These are phyloP conservation scores for Vitis riparia DNA, from an alignment of 164 flowering plant genomes.

Conservation along the genomic window DNA sequence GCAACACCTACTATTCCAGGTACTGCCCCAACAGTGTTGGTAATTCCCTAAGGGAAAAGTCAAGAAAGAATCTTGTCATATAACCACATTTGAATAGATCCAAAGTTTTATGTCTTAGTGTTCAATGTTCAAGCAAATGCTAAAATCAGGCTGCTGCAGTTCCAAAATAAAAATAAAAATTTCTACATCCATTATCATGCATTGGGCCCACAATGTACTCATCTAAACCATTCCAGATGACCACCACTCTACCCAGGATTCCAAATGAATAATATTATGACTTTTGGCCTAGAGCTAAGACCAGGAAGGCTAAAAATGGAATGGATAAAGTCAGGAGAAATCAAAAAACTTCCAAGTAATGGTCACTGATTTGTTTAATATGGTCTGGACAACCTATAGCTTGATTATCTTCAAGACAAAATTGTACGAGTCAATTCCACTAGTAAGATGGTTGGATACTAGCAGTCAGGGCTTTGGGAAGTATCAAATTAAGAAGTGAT, in stretches of 20 bases:
- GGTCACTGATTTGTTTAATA: background rate
- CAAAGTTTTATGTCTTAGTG: too few relatives aligned
- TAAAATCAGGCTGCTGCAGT: background rate
- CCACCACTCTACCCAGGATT: too few relatives aligned
- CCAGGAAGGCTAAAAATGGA: background rate
- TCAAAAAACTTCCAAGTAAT: background rate
- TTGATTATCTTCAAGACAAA: too few relatives aligned
- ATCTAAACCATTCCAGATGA: background rate
- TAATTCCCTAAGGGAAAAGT: constrained; percentile 63
- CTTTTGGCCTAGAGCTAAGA: background rate
- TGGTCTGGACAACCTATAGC: background rate
- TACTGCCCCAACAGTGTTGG: constrained; percentile 95
- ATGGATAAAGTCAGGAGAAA: background rate
- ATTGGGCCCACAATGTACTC: background rate
- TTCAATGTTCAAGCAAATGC: too few relatives aligned
- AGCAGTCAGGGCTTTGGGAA: too few relatives aligned
- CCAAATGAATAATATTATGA: background rate
- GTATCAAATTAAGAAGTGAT: too few relatives aligned
- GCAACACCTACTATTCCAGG: constrained; percentile 97
- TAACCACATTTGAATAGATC: background rate
- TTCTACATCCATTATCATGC: background rate
- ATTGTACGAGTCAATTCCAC: too few relatives aligned
- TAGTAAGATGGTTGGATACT: too few relatives aligned
- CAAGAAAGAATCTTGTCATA: background rate
- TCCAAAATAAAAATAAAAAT: too few relatives aligned